Conservation (phyloP, 2,329 filamentous ascomycete species). For the Hymenoscyphus fructigenus region DNA sequence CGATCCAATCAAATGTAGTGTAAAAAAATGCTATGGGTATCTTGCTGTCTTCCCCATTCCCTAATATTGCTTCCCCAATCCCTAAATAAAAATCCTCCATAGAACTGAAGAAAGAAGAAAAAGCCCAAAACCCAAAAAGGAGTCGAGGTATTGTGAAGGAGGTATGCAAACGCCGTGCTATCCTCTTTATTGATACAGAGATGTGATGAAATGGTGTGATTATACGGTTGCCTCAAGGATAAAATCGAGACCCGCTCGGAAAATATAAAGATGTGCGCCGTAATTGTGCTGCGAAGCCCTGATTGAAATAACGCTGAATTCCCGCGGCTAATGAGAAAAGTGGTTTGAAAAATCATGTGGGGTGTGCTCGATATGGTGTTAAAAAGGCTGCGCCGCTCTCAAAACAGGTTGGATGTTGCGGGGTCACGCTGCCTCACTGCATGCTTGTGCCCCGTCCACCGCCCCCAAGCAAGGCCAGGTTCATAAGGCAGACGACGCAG, state of each 20-base stretch:
- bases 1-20: background rate
- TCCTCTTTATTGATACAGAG: background rate
- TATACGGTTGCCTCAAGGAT: background rate
- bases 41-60: background rate
- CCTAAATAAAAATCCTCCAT: too few relatives aligned
- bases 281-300: background rate
- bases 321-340: background rate
- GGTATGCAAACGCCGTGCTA: background rate
- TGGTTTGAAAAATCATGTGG: background rate
- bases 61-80: background rate
- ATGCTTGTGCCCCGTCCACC: too few relatives aligned
- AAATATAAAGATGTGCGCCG: background rate
- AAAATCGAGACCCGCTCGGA: conserved; percentile 2
- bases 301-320: background rate
- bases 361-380: background rate
- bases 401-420: background rate
- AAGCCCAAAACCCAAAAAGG: too few relatives aligned
- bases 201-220: background rate
- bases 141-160: too few relatives aligned
- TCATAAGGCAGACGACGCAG: background rate
- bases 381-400: background rate
- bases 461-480: background rate
- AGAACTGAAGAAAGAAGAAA: too few relatives aligned
- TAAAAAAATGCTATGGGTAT: background rate
- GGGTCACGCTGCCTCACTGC: too few relatives aligned